Conservation (phyloP, 2,329 filamentous ascomycete species). For the Colletotrichum viniferum region DNA sequence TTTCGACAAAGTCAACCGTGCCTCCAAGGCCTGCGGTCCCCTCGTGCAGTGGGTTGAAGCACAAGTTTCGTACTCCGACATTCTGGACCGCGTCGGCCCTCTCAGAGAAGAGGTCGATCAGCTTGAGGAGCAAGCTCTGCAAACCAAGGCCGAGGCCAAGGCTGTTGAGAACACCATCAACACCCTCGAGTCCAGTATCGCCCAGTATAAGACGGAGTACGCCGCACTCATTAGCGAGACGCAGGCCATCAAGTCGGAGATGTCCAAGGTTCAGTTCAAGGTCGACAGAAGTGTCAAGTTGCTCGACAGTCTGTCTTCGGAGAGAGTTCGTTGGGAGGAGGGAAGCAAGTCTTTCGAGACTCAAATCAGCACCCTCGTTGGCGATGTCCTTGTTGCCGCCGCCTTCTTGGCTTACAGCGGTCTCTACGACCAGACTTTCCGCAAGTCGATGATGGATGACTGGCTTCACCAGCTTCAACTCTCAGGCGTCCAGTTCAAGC, state of each 20-base stretch:
- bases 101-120: slow-evolving; percentile 86
- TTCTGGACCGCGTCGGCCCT: slow-evolving; percentile 91
- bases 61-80: slow-evolving; percentile 97
- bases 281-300: slow-evolving; percentile 94
- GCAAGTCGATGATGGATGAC: slow-evolving; percentile 96
- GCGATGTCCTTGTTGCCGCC: slow-evolving; percentile 93
- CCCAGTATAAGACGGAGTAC: slow-evolving; percentile 94
- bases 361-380: slow-evolving; percentile 94
- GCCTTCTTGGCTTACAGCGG: slow-evolving; percentile 97
- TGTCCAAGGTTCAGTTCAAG: slow-evolving; percentile 96
- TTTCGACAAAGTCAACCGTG: slow-evolving; percentile 93
- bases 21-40: slow-evolving; percentile 95
- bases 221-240: slow-evolving; percentile 95
- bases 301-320: slow-evolving; percentile 92
- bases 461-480: slow-evolving; percentile 93
- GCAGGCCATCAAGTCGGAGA: slow-evolving; percentile 95
- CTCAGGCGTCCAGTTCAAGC: slow-evolving; percentile 93
- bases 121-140: slow-evolving; percentile 85
- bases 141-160: slow-evolving; percentile 92
- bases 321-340: slow-evolving; percentile 92
- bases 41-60: slow-evolving; percentile 97
- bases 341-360: slow-evolving; percentile 98
- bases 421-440: slow-evolving; percentile 97
- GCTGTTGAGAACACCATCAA: slow-evolving; percentile 88
- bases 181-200: slow-evolving; percentile 87